Evolutionary conservation across 306 rosid genomes (phyloP).

Genomic region (Castanospermum australe): DNA sequence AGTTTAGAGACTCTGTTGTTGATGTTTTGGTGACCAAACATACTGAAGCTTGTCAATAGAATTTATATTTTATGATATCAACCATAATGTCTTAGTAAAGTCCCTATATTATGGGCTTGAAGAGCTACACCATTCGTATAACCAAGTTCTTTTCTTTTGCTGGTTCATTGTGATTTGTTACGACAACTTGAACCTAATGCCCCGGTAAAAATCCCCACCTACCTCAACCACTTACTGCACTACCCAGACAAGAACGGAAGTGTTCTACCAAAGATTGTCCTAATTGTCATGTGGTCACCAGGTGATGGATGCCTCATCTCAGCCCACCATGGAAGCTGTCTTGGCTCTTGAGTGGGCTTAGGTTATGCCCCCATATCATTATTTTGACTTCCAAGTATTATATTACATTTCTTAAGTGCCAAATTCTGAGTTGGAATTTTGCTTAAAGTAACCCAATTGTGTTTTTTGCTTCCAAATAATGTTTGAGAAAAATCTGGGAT

Average conservation of each 20-base stretch:
- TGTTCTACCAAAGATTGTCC: conserved; percentile 2
- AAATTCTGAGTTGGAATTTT: background rate
- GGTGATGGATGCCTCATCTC: background rate
- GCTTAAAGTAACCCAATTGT: background rate
- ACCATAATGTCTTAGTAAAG: background rate
- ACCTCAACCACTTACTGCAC: background rate
- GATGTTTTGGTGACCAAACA: background rate
- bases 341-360: background rate
- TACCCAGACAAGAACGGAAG: background rate
- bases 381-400: background rate
- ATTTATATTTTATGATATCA: conserved; percentile 4
- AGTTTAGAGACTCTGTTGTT: background rate
- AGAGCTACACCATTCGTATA: background rate
- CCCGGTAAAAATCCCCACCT: background rate
- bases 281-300: background rate
- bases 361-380: background rate
- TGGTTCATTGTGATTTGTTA: background rate
- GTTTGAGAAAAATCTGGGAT: background rate
- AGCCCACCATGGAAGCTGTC: background rate
- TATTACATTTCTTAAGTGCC: background rate
- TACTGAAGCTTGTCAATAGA: background rate
- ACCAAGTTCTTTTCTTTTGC: background rate
- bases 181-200: background rate
- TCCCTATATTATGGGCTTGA: background rate
- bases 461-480: conserved; percentile 7